Evolutionary conservation across 2,329 filamentous ascomycete species (phyloP).

Genomic region (Colletotrichum costaricense): DNA sequence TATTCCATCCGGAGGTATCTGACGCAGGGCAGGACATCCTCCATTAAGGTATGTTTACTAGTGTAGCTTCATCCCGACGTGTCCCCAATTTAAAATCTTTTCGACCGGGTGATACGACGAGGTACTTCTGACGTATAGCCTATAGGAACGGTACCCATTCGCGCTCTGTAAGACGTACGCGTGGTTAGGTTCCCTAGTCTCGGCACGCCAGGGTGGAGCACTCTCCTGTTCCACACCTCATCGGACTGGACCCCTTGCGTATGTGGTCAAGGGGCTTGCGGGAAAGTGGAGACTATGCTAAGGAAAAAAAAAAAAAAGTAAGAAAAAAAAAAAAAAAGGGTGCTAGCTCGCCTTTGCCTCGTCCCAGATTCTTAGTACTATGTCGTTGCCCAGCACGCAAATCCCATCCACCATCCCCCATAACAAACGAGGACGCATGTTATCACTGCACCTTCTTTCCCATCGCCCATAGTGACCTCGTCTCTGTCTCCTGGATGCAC

Average conservation of each 20-base stretch:
- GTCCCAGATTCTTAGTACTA: neutral
- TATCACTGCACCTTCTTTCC: neutral
- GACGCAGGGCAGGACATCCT: too few species aligned
- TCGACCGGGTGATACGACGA: too few species aligned
- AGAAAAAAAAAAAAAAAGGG: slow-evolving; percentile 2
- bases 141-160: too few species aligned
- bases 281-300: neutral
- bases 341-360: neutral
- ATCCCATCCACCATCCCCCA: neutral
- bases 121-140: too few species aligned
- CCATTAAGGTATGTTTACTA: too few species aligned
- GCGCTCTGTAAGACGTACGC: neutral
- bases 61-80: too few species aligned
- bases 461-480: neutral
- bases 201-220: neutral
- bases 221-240: neutral
- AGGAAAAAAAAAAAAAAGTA: neutral
- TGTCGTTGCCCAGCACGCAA: slow-evolving; percentile 16
- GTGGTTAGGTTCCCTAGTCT: neutral
- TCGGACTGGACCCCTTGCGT: neutral
- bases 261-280: neutral
- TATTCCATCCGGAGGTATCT: too few species aligned
- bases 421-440: neutral
- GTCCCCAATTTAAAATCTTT: neutral
- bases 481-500: neutral